phyloP scores from a whole-genome alignment of 1,284 basidiomycete species.

The Leccinum subfulvum region DNA sequence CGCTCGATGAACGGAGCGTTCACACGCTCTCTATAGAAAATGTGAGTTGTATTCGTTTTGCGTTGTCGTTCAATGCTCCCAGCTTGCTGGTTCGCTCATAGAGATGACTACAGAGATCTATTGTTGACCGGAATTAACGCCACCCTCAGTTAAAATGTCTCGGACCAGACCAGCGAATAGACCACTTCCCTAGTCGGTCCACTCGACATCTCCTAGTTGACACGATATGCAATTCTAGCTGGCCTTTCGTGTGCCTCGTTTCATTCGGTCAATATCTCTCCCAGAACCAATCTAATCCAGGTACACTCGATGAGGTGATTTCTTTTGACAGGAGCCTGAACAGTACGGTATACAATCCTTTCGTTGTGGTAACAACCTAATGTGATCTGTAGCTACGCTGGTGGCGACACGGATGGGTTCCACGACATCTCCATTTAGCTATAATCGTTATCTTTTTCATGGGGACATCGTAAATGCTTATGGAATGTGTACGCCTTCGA shows the following conservation, averaged over 20 bases:
- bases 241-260: constrained; percentile 70
- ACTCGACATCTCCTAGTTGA: constrained; percentile 53
- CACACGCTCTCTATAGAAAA: not conserved
- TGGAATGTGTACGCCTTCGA: not conserved
- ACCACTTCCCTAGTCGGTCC: constrained; percentile 40
- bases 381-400: constrained; percentile 40
- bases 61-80: not conserved
- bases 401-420: constrained; percentile 50
- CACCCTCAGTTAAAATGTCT: not conserved
- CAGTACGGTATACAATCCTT: constrained; percentile 40
- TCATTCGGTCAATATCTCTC: constrained; percentile 53
- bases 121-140: not conserved
- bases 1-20: not conserved
- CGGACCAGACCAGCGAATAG: not conserved
- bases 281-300: constrained; percentile 1
- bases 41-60: not conserved
- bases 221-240: constrained; percentile 60
- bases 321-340: constrained; percentile 47
- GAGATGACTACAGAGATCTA: not conserved
- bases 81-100: not conserved
- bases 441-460: constrained; percentile 8
- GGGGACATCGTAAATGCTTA: constrained; percentile 62
- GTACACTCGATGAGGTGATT: constrained; percentile 2
- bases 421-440: constrained; percentile 1
- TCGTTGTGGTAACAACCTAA: constrained; percentile 3